A percentile compares a stretch with the other conserved stretches of the same genome.
phyloP scores from a whole-genome alignment of 2,329 filamentous ascomycete species.

The Penicillium sp. region DNA sequence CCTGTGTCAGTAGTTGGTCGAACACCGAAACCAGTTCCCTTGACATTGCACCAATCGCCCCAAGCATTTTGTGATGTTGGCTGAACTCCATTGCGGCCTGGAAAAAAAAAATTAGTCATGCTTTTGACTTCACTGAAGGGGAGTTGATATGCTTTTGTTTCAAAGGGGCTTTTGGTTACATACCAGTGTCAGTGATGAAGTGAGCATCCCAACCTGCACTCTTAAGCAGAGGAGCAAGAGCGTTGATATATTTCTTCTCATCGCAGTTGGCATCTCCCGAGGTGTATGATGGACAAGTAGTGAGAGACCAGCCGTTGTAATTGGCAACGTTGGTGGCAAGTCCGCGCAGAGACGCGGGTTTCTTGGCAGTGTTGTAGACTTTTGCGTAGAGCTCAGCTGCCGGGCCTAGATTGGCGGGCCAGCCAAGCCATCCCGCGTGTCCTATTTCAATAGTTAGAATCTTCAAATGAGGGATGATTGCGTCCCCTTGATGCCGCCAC shows the following conservation, averaged over 20 bases:
- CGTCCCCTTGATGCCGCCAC: background rate
- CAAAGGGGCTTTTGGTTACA: constrained; percentile 9
- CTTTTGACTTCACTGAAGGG: too few relatives aligned
- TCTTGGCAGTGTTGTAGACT: constrained; percentile 50
- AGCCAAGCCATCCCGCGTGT: constrained; percentile 65
- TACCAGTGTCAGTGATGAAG: constrained; percentile 57
- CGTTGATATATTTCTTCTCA: constrained; percentile 54
- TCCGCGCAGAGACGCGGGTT: constrained; percentile 51
- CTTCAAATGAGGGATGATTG: rapidly evolving
- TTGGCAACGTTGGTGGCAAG: constrained; percentile 60
- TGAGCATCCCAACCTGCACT: constrained; percentile 52
- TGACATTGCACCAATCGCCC: constrained; percentile 70
- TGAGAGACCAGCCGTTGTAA: constrained; percentile 56
- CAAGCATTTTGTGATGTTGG: constrained; percentile 56
- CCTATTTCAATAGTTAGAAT: constrained; percentile 16
- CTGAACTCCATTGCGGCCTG: constrained; percentile 63
- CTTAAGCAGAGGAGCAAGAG: constrained; percentile 51
- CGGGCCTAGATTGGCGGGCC: constrained; percentile 58
- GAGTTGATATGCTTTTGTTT: background rate
- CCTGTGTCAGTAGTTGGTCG: constrained; percentile 64
- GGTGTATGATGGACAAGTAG: constrained; percentile 48
- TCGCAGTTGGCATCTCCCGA: constrained; percentile 52
- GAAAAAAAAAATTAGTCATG: background rate
- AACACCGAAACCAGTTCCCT: constrained; percentile 63
- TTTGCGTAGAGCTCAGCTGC: constrained; percentile 51